Conservation (phyloP, 768 basidiomycete genomes). For the Agaricus subrufescens region DNA sequence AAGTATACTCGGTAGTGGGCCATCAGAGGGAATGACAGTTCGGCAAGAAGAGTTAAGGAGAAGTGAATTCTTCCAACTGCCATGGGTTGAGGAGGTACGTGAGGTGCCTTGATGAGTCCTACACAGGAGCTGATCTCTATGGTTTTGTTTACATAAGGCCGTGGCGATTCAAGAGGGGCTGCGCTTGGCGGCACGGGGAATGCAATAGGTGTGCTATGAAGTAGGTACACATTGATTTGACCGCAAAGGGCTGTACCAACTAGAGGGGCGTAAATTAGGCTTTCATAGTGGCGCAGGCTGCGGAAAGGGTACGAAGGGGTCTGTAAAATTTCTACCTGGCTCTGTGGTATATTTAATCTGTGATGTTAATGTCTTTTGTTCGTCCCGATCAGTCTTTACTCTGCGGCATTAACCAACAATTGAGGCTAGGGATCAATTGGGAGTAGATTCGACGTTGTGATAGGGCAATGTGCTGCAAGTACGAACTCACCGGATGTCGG, state of each 20-base stretch:
- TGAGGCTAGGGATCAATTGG: too few species aligned
- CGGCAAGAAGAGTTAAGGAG: conserved; percentile 85
- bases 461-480: too few species aligned
- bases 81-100: conserved; percentile 80
- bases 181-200: conserved; percentile 52
- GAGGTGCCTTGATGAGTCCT: background rate
- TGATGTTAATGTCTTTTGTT: too few species aligned
- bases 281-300: background rate
- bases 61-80: conserved; percentile 87
- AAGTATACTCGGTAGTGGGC: conserved; percentile 83
- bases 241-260: background rate
- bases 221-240: background rate
- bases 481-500: too few species aligned
- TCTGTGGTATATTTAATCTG: too few species aligned
- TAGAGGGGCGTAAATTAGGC: background rate
- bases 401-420: too few species aligned
- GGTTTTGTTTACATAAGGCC: conserved; percentile 29
- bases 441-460: too few species aligned
- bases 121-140: background rate
- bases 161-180: conserved; percentile 82
- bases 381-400: too few species aligned
- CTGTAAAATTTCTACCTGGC: too few species aligned
- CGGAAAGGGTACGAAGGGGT: too few species aligned
- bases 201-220: conserved; percentile 16
- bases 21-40: conserved; percentile 71